Evolutionary conservation across 2,329 filamentous ascomycete species (phyloP), one percentile per base, ranked within the genome.

Genomic region (Mariannaea sp.): DNA sequence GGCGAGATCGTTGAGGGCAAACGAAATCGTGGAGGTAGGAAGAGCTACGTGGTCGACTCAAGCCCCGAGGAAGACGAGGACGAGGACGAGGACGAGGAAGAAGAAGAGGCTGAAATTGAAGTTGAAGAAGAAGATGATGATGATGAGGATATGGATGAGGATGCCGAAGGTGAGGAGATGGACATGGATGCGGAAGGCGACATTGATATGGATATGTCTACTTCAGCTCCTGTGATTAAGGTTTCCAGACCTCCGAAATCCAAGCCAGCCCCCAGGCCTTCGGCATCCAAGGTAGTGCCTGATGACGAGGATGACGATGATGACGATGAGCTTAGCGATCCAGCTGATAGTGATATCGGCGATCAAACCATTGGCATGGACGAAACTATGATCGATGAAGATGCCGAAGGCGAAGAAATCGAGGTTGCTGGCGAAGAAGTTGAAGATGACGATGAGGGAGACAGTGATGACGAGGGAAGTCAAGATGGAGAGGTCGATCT

Each of bases 31-130:
- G 79, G 78, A 5, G 76, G 75, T 14, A 82, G 82, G 70, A 84
- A 84, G 71, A 84, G 77, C 60, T 85, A 85, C 49, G 79, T 83
- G 29, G 79, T 85, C 19, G 81, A 84, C 56, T 81, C 79, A 30
- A 78, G 77, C 48, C 75, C 74, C 30, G 75, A 77, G n/a, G 75
- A 77, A 19, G 75, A 76, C 3, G 76, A 77, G 2, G 73, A 75
- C 7, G 74, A 77, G 2, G 73, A 75, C 7, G 74, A 49, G 12
- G 47, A 49, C 5, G 47, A 49, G 7, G 71, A 68, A 9, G 68
- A 71, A 20, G 65, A 67, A 12, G 68, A 72, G 14, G 68, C 71
- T 14, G 73, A 73, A 22, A 73, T 73, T 2, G 75, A 73, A 3
- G 76, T 74, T 9, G 75, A 75, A 7, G 75, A 75, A 10, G 74